A percentile compares a stretch with the other conserved stretches of the same genome.
Evolutionary conservation across 495 filamentous ascomycete genomes (phyloP).

Genomic region (Bathelium albidoporum): DNA sequence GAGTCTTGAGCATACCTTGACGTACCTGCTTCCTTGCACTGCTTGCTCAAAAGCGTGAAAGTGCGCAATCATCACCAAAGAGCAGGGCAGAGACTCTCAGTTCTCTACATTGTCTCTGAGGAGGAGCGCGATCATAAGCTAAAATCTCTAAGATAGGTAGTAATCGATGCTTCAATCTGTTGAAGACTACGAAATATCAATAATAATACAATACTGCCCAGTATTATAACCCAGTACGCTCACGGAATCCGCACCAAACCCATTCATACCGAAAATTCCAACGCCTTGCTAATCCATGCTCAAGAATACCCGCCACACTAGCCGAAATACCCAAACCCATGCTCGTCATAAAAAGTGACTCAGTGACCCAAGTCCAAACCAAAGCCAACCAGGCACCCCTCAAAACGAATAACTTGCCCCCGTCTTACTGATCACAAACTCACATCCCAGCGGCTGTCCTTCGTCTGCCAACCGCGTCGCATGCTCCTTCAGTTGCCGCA

Average conservation of each 20-base stretch:
- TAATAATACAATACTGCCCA: neutral
- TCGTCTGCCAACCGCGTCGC: conserved; percentile 39
- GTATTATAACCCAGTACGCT: neutral
- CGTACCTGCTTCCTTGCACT: no score
- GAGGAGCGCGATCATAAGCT: no score
- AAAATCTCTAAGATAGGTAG: no score
- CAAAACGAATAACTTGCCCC: conserved; percentile 40
- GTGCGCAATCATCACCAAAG: no score
- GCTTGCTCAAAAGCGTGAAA: no score
- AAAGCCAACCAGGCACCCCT: neutral
- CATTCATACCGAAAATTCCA: neutral
- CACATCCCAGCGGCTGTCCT: conserved; percentile 54
- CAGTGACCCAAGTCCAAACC: neutral
- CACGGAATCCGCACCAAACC: neutral
- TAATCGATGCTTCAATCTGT: no score
- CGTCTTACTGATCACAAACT: conserved; percentile 57
- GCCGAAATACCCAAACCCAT: neutral
- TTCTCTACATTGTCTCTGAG: no score
- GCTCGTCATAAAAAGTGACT: neutral
- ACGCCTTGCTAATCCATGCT: neutral
- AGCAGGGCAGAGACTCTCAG: no score
- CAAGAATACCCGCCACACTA: neutral
- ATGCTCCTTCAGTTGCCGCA: conserved; percentile 53
- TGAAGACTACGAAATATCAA: neutral
- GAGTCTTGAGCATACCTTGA: no score